Conservation (phyloP, 2,329 filamentous ascomycete species). For the Claviceps quebecensis region DNA sequence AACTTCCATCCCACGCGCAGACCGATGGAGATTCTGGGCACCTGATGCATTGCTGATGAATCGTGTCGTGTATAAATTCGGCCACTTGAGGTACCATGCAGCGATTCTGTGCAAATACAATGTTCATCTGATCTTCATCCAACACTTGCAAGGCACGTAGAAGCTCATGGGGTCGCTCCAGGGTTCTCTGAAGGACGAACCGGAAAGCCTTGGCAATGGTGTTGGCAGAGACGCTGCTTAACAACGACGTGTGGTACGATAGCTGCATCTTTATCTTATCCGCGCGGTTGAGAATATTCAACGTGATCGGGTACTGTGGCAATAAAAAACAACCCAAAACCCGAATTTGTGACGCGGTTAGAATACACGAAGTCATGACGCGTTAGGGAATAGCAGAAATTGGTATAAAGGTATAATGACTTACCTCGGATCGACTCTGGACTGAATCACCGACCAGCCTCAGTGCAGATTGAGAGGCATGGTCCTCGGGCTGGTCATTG, state of each 20-base stretch:
- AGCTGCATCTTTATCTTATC: neutral
- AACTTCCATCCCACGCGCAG: neutral
- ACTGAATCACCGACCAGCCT: neutral
- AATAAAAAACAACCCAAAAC: too few relatives aligned
- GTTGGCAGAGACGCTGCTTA: neutral
- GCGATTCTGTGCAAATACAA: neutral
- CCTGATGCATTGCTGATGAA: neutral
- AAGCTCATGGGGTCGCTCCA: neutral
- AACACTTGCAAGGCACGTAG: neutral
- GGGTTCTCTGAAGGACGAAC: neutral
- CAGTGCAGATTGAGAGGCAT: neutral
- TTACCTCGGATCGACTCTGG: conserved; percentile 1
- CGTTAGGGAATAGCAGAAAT: too few relatives aligned
- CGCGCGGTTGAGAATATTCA: neutral
- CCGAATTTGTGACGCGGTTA: too few relatives aligned
- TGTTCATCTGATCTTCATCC: neutral
- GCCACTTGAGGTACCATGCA: neutral
- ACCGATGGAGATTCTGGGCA: neutral
- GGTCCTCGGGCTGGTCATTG: conserved; percentile 6
- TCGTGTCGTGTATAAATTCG: neutral
- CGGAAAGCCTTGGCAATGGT: neutral
- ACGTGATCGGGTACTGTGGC: neutral
- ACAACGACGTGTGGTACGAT: neutral
- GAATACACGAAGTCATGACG: too few relatives aligned
- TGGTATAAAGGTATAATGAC: neutral